phyloP scores from a whole-genome alignment of 2,329 filamentous ascomycete genomes.

The Fusarium keratoplasticum region DNA sequence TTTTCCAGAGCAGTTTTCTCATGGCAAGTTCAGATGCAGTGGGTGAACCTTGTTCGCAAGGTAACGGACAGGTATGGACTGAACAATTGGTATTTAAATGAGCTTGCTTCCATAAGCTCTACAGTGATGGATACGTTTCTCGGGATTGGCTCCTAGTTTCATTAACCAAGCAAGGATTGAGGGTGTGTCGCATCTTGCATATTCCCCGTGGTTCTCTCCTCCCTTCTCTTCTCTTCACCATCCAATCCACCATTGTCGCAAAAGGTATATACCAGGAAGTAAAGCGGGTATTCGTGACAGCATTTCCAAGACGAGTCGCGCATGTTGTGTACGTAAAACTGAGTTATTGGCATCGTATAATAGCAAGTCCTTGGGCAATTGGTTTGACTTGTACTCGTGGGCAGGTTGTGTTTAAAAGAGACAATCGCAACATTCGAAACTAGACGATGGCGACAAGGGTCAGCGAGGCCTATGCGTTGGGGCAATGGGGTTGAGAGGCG shows the following conservation, averaged over 20 bases:
- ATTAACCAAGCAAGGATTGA: background rate
- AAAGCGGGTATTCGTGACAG: conserved; percentile 12
- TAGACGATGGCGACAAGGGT: conserved; percentile 23
- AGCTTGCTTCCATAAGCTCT: background rate
- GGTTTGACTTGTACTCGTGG: background rate
- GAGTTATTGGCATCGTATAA: background rate
- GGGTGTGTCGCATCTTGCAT: background rate
- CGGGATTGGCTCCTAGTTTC: background rate
- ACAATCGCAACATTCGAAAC: conserved; percentile 57
- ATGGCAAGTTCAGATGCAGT: background rate
- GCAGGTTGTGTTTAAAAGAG: conserved; percentile 44
- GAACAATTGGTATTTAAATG: background rate
- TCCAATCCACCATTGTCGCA: conserved; percentile 4
- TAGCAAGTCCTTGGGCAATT: background rate
- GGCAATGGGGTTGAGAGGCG: background rate
- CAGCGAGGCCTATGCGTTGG: background rate
- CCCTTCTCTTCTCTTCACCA: background rate
- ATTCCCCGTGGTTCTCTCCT: background rate
- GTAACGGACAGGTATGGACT: background rate
- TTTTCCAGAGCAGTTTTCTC: background rate
- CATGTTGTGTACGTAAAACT: background rate
- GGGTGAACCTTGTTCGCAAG: background rate
- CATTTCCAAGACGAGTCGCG: conserved; percentile 19
- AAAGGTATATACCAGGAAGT: conserved; percentile 11
- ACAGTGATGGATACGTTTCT: background rate